Conservation (phyloP, 352 stramenopile species). For the Globisporangium recalcitrans region DNA sequence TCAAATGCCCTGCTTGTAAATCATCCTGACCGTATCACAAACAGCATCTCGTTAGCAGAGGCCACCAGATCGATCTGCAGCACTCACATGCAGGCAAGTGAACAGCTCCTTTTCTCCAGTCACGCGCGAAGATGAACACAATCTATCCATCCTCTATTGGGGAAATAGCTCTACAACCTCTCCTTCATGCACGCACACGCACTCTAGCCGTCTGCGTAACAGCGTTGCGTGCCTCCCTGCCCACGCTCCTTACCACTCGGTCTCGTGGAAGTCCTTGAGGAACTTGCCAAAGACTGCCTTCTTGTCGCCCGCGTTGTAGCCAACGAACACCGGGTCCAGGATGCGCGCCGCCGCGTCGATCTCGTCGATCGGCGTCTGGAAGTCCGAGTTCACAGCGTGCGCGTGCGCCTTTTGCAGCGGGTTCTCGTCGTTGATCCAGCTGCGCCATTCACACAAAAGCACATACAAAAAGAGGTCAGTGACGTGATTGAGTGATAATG, state of each 20-base stretch:
- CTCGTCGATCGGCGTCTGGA: slow-evolving; percentile 97
- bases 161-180: background rate
- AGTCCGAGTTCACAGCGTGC: slow-evolving; percentile 89
- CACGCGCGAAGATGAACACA: background rate
- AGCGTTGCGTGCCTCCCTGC: background rate
- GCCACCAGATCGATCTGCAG: background rate
- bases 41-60: background rate
- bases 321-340: slow-evolving; percentile 93
- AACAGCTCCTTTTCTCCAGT: background rate
- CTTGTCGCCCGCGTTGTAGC: slow-evolving; percentile 47
- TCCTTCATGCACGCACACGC: background rate
- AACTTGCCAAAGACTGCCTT: slow-evolving; percentile 76
- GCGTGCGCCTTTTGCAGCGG: slow-evolving; percentile 91
- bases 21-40: background rate
- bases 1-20: background rate
- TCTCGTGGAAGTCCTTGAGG: slow-evolving; percentile 88
- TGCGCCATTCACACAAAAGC: slow-evolving; percentile 16
- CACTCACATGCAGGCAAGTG: slow-evolving; percentile 1
- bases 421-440: slow-evolving; percentile 99
- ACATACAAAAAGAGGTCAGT: slow-evolving; percentile 2
- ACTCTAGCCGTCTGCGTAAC: background rate
- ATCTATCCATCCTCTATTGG: slow-evolving; percentile 4
- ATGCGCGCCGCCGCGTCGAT: slow-evolving; percentile 94
- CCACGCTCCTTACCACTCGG: slow-evolving; percentile 69
- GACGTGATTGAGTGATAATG: background rate